Evolutionary conservation across 257 asterid species (phyloP).

Genomic region (Salvia hispanica): DNA sequence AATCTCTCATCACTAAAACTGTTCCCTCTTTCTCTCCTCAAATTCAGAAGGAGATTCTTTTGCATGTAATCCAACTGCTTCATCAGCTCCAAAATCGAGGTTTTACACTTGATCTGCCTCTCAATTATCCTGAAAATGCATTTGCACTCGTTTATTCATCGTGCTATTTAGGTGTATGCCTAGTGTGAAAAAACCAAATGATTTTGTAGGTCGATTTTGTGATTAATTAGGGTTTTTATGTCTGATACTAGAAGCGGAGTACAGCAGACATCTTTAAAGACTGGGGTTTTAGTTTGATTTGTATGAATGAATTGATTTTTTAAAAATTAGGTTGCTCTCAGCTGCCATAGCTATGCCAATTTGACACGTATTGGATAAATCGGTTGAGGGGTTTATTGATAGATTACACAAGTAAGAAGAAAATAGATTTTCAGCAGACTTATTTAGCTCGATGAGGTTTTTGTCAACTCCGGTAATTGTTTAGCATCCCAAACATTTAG

Average conservation of each 20-base stretch:
- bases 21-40: not conserved
- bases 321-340: not conserved
- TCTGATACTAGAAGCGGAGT: not conserved
- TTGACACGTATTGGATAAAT: not conserved
- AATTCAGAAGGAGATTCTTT: not conserved
- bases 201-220: not conserved
- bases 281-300: not conserved
- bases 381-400: conserved; percentile 20
- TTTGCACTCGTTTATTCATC: not conserved
- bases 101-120: conserved; percentile 23
- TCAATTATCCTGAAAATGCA: conserved; percentile 23
- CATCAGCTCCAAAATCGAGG: conserved; percentile 8
- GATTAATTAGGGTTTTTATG: conserved; percentile 19
- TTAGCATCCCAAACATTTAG: not conserved
- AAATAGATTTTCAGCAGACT: not conserved
- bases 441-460: not conserved
- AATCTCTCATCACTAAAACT: conserved; percentile 25
- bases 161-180: not conserved
- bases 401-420: conserved; percentile 12
- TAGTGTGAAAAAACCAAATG: not conserved
- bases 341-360: not conserved
- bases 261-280: not conserved
- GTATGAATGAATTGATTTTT: not conserved
- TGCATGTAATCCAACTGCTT: conserved; percentile 30
- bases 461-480: not conserved